phyloP scores from a whole-genome alignment of 2,329 filamentous ascomycete genomes.

The Xylaria hypoxylon region DNA sequence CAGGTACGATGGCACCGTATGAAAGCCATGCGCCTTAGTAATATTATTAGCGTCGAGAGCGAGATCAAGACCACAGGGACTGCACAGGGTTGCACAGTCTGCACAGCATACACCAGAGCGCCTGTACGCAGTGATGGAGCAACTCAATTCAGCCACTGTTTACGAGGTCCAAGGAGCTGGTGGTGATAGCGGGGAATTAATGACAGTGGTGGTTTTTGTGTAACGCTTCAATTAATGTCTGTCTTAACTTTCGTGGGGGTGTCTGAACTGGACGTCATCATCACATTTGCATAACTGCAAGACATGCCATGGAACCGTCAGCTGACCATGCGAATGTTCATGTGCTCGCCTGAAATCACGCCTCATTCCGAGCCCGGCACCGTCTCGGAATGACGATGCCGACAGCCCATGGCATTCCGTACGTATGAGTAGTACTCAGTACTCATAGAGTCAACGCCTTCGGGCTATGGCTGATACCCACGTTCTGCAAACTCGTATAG shows the following conservation, averaged over 20 bases:
- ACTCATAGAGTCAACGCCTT: slow-evolving; percentile 10
- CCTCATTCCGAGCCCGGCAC: slow-evolving; percentile 22
- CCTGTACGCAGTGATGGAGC: too few relatives aligned
- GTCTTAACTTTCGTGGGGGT: neutral
- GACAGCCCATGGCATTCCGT: slow-evolving; percentile 10
- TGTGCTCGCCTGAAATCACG: neutral
- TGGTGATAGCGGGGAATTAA: slow-evolving; percentile 4
- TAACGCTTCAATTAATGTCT: neutral
- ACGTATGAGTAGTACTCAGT: too few relatives aligned
- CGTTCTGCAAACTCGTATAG: slow-evolving; percentile 1
- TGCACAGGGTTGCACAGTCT: too few relatives aligned
- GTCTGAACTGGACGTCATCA: slow-evolving; percentile 19
- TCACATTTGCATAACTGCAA: neutral
- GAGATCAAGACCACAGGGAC: neutral
- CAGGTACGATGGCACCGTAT: slow-evolving; percentile 15
- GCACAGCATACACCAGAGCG: too few relatives aligned
- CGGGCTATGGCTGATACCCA: slow-evolving; percentile 19
- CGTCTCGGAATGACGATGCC: slow-evolving; percentile 25
- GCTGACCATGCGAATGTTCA: slow-evolving; percentile 21
- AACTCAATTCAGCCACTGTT: too few relatives aligned
- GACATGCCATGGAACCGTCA: slow-evolving; percentile 12
- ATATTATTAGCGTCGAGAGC: slow-evolving; percentile 1
- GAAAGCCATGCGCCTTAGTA: neutral
- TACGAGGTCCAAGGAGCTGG: too few relatives aligned
- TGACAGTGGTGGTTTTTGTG: slow-evolving; percentile 6